phyloP scores from a whole-genome alignment of 208 protist genomes.

The Wallacemonas sp. region DNA sequence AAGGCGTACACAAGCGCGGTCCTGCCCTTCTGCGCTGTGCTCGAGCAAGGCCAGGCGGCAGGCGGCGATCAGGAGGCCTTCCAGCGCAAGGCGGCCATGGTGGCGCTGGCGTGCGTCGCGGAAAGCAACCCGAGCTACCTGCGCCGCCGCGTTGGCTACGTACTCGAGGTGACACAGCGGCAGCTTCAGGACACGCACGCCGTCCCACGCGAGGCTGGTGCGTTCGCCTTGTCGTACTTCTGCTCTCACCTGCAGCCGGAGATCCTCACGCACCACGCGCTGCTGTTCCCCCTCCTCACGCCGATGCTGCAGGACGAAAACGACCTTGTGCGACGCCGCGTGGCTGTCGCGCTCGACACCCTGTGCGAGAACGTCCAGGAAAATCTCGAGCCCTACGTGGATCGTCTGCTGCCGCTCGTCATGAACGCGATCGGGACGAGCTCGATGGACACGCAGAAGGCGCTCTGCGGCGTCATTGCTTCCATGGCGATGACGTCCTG shows the following conservation, averaged over 20 bases:
- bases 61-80: constrained; percentile 24
- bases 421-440: constrained; percentile 50
- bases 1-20: constrained; percentile 60
- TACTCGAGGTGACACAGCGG: constrained; percentile 57
- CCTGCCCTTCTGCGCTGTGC: constrained; percentile 50
- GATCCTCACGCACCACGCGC: constrained; percentile 71
- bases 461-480: constrained; percentile 71
- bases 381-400: constrained; percentile 78
- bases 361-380: constrained; percentile 83
- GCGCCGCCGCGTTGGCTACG: constrained; percentile 66
- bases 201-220: constrained; percentile 71
- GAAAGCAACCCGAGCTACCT: constrained; percentile 71
- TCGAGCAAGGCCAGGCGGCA: constrained; percentile 39
- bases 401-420: constrained; percentile 54
- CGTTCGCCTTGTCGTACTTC: constrained; percentile 75
- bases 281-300: constrained; percentile 69
- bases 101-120: constrained; percentile 69
- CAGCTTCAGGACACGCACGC: constrained; percentile 56
- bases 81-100: constrained; percentile 70
- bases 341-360: constrained; percentile 71
- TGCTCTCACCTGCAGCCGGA: constrained; percentile 80
- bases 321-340: constrained; percentile 69
- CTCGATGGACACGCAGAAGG: constrained; percentile 70
- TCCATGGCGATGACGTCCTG: constrained; percentile 73
- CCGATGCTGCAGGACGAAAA: constrained; percentile 63